Evolutionary conservation across 2,329 filamentous ascomycete species (phyloP).

Genomic region (Nannizziopsis barbatae): DNA sequence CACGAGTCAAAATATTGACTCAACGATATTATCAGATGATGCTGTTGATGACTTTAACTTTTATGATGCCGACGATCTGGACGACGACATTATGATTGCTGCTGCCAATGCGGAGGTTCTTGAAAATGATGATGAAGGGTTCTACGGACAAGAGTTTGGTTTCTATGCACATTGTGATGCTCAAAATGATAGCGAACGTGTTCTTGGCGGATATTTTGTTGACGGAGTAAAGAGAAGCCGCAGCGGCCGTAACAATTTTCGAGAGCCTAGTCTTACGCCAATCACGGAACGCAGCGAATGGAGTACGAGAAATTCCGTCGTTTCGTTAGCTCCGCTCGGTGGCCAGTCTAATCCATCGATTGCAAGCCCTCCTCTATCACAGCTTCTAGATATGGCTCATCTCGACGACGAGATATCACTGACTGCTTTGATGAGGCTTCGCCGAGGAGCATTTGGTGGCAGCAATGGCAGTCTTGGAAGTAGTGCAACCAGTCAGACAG

Average conservation of each 20-base stretch:
- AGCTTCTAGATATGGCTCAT: constrained; percentile 52
- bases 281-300: constrained; percentile 96
- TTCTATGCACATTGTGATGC: constrained; percentile 62
- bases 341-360: constrained; percentile 42
- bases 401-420: constrained; percentile 61
- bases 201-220: constrained; percentile 81
- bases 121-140: constrained; percentile 82
- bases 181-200: constrained; percentile 46
- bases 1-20: constrained; percentile 37
- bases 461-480: constrained; percentile 63
- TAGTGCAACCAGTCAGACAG: constrained; percentile 29
- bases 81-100: constrained; percentile 84
- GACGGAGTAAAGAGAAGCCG: constrained; percentile 52
- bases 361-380: constrained; percentile 62
- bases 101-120: constrained; percentile 90
- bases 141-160: constrained; percentile 92
- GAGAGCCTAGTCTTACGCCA: constrained; percentile 85
- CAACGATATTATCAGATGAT: constrained; percentile 28
- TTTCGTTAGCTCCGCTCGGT: constrained; percentile 54
- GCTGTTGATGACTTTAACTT: constrained; percentile 39
- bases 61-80: constrained; percentile 55
- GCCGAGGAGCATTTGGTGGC: constrained; percentile 67
- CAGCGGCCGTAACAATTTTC: constrained; percentile 62
- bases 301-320: constrained; percentile 83
- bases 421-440: constrained; percentile 58